Evolutionary conservation across 768 basidiomycete genomes (phyloP).

Genomic region (Lactifluus hygrophoroides): DNA sequence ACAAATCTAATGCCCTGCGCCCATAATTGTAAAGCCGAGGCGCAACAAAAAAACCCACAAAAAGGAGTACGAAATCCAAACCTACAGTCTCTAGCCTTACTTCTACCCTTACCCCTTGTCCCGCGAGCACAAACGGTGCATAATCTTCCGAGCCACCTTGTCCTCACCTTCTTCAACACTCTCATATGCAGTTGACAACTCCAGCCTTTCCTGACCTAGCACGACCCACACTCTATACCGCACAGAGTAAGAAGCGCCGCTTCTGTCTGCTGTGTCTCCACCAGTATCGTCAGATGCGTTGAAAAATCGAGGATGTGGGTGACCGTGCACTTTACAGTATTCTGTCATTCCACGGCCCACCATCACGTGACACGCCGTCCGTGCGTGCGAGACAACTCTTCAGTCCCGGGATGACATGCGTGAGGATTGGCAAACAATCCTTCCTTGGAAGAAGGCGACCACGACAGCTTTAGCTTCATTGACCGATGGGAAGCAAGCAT

Average conservation of each 20-base stretch:
- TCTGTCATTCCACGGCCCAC: background rate
- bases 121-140: constrained; percentile 17
- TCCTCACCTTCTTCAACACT: constrained; percentile 19
- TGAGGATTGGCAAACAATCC: background rate
- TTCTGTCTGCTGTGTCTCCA: background rate
- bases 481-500: background rate
- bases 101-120: too few species aligned
- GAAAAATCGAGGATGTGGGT: constrained; percentile 1
- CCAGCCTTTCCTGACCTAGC: constrained; percentile 19
- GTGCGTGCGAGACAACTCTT: background rate
- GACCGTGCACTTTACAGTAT: background rate
- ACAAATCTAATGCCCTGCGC: too few species aligned
- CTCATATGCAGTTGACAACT: constrained; percentile 15
- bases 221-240: constrained; percentile 21
- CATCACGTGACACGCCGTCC: background rate
- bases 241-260: too few species aligned
- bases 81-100: too few species aligned
- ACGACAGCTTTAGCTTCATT: background rate
- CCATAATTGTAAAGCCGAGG: too few species aligned
- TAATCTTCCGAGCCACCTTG: constrained; percentile 19
- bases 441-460: background rate
- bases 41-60: too few species aligned
- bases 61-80: too few species aligned
- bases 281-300: background rate
- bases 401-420: background rate